Evolutionary conservation across 345 rosid genomes (phyloP).

Genomic region (Gossypium turneri): DNA sequence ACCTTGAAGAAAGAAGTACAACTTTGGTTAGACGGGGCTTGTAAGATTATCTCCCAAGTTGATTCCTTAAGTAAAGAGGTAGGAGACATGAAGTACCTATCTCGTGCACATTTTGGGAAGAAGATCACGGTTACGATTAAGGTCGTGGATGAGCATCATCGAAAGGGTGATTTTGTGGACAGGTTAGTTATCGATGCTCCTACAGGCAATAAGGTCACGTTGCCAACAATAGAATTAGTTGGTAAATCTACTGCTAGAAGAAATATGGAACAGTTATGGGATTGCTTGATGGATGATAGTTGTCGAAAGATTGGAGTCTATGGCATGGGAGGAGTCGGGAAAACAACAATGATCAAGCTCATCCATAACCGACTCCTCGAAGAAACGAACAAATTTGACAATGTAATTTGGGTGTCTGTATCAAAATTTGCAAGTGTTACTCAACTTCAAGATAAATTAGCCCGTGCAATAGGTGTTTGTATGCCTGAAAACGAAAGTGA

Average conservation of each 20-base stretch:
- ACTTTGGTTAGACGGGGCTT: neutral
- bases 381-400: neutral
- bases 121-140: neutral
- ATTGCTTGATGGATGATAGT: neutral
- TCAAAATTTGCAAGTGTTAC: neutral
- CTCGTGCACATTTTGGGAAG: conserved; percentile 5
- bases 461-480: neutral
- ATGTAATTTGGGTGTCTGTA: conserved; percentile 8
- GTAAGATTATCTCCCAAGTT: neutral
- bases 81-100: neutral
- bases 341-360: conserved; percentile 6
- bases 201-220: neutral
- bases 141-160: conserved; percentile 1
- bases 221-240: neutral
- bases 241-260: neutral
- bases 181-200: neutral
- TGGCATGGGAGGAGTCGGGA: conserved; percentile 13
- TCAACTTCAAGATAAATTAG: neutral
- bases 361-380: neutral
- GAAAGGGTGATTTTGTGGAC: neutral
- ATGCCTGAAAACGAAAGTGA: neutral
- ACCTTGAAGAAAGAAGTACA: conserved; percentile 1
- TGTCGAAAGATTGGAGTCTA: neutral
- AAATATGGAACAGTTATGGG: neutral
- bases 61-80: neutral